Base-by-base conservation (phyloP, 345 rosid species). In the Chamaenerion angustifolium region DNA sequence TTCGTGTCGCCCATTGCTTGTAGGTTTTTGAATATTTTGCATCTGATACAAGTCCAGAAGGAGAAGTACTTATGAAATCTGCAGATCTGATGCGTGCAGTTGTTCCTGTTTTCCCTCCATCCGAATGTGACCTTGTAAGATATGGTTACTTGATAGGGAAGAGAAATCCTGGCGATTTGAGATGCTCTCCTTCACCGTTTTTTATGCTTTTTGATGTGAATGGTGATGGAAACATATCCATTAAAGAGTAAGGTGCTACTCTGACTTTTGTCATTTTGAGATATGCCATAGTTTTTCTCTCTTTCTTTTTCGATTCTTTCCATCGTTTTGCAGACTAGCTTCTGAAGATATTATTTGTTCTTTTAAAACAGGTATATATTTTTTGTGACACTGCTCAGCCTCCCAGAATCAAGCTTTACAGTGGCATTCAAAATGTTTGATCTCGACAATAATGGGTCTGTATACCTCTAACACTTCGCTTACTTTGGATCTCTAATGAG, bases 11-110 rank as follows among this genome's bases (percentile, higher is more conserved):
- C 37, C 16, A 11, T 45, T 23, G 17, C 16, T 45, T 51, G 55
- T n/a, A 89, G 96, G 90, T 92, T 11, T 92, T 92, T 48, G 94
- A 78, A 71, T 87, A 87, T 71, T 92, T 92, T 63, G 95, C 96
- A 21, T 76, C 94, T 51, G 60, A 51, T 45, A 61, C 57, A 54
- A 70, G 72, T 25, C 60, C 71, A 1, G 70, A 67, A 40, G 90
- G 98, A 49, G 94, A 92, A 65, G 49, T 77, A 53, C 68, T 80
- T 16, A 84, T 92, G 98, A 79, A 51, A 66, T 88, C 96, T 0
- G 84, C 65, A 16, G 98, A 92, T 73, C 63, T 92, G 66, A 92
- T 92, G 98, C 79, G 96, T 3, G 98, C 98, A 2, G 65, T 77
- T 8, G 86, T 87, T 25, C 96, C 96, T 4, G 96, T 92, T 44